Evolutionary conservation across 495 filamentous ascomycete genomes (phyloP).

Genomic region (Trichocladium antarcticum): DNA sequence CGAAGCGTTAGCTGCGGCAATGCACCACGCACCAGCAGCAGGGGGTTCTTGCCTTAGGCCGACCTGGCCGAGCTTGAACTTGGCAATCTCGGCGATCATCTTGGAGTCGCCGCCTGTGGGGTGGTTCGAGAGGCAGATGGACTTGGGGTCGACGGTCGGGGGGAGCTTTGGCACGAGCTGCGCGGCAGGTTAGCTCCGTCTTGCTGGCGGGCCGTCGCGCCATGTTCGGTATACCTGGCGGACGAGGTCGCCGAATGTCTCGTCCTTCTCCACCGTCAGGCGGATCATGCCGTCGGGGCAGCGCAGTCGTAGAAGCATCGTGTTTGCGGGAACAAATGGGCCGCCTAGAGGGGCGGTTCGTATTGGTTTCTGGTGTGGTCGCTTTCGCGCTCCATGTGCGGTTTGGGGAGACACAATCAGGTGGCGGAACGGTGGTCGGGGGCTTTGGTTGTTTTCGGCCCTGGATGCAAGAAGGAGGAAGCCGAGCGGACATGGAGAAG

Average conservation of each 20-base stretch:
- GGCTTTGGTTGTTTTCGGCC: background rate
- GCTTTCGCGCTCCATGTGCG: too few relatives aligned
- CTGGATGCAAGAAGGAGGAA: conserved; percentile 3
- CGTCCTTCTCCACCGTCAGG: conserved; percentile 49
- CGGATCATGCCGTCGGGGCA: conserved; percentile 62
- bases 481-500: background rate
- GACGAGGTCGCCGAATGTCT: conserved; percentile 42
- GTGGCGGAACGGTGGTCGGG: too few relatives aligned
- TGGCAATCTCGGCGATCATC: conserved; percentile 52
- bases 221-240: conserved; percentile 31
- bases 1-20: conserved; percentile 8
- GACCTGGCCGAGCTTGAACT: conserved; percentile 56
- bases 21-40: background rate
- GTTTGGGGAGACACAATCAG: too few relatives aligned
- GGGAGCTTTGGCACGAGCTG: conserved; percentile 39
- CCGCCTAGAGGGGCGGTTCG: background rate
- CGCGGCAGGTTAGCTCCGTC: conserved; percentile 4
- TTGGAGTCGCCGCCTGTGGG: conserved; percentile 66
- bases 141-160: conserved; percentile 55
- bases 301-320: conserved; percentile 59
- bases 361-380: background rate
- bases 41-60: conserved; percentile 50
- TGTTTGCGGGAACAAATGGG: background rate
- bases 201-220: background rate
- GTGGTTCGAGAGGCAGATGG: conserved; percentile 69